A percentile compares a stretch with the other conserved stretches of the same genome.
Conservation (phyloP, 768 basidiomycete species). For the Russula olivacea region DNA sequence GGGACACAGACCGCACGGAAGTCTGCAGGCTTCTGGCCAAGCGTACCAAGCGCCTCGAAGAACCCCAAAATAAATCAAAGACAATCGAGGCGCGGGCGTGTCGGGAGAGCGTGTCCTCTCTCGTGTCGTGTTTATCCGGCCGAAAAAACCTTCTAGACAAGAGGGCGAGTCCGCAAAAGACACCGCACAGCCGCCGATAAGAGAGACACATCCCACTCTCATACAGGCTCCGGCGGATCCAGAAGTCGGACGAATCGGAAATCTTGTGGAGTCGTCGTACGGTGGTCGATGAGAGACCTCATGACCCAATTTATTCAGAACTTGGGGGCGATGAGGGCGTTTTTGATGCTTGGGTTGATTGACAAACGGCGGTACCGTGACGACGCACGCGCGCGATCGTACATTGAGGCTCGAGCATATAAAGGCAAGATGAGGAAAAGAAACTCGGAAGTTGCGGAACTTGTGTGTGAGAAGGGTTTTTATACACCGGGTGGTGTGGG, state of each 20-base stretch:
- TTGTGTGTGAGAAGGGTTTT: background rate
- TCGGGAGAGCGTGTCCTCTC: background rate
- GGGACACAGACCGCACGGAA: constrained; percentile 10
- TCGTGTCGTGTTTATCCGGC: no score
- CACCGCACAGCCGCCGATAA: background rate
- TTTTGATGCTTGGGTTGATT: background rate
- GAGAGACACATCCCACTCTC: background rate
- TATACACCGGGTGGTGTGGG: background rate
- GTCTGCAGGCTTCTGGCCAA: constrained; percentile 14
- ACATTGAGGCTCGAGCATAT: constrained; percentile 7
- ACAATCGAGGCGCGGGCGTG: constrained; percentile 4
- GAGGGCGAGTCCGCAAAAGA: background rate
- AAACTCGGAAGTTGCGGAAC: constrained; percentile 7
- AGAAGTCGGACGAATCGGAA: background rate
- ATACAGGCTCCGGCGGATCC: background rate
- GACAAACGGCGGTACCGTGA: background rate
- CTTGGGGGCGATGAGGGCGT: background rate
- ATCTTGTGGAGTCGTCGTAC: constrained; percentile 1
- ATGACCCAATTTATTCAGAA: background rate
- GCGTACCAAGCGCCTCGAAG: background rate
- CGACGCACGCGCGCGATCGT: background rate
- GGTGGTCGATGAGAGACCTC: background rate
- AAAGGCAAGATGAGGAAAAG: constrained; percentile 9
- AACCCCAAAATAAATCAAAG: background rate
- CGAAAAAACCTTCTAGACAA: background rate